Evolutionary conservation across 2,329 filamentous ascomycete species (phyloP).

Genomic region (Alternaria longipes): DNA sequence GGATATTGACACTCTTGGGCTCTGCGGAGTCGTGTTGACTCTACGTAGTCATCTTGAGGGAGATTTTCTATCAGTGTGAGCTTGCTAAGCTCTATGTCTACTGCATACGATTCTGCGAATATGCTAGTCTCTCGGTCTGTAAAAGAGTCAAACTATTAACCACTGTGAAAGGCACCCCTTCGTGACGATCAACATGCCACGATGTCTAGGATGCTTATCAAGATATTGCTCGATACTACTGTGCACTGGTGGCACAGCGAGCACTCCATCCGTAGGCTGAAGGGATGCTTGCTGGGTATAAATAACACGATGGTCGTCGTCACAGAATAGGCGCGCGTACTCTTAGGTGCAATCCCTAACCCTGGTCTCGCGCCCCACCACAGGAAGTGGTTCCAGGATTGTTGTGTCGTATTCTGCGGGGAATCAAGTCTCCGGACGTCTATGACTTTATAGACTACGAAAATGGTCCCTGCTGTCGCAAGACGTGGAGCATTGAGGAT

Average conservation of each 20-base stretch:
- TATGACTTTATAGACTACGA: background rate
- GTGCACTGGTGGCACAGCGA: constrained; percentile 6
- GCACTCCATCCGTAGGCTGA: background rate
- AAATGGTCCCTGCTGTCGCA: background rate
- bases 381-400: constrained; percentile 22
- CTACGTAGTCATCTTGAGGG: background rate
- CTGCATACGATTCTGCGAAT: background rate
- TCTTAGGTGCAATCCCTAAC: constrained; percentile 5
- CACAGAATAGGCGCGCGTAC: constrained; percentile 1
- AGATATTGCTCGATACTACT: background rate
- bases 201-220: background rate
- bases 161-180: background rate
- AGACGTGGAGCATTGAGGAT: background rate
- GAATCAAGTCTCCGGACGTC: constrained; percentile 32
- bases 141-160: background rate
- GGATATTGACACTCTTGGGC: constrained; percentile 10
- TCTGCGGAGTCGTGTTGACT: constrained; percentile 1
- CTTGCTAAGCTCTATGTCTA: background rate
- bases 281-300: background rate
- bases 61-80: background rate
- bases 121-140: background rate
- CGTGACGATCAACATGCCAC: background rate
- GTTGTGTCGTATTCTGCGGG: constrained; percentile 33
- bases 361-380: constrained; percentile 30
- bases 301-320: constrained; percentile 12